A percentile compares a stretch with the other conserved stretches of the same genome.
Evolutionary conservation across 2,329 filamentous ascomycete genomes (phyloP).

Genomic region (Neonectria coccinea): DNA sequence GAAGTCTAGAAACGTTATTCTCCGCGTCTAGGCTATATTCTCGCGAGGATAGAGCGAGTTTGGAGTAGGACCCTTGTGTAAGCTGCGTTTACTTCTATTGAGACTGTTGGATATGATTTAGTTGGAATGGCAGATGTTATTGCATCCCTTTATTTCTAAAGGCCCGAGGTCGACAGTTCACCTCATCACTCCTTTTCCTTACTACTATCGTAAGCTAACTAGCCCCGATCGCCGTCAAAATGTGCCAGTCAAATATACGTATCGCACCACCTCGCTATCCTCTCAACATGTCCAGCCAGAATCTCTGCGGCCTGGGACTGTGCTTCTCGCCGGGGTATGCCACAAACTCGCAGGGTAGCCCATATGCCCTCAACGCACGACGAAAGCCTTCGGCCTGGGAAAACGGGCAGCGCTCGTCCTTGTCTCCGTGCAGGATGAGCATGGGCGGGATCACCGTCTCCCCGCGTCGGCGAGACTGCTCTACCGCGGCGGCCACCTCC

Average conservation of each 20-base stretch:
- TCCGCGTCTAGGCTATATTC: no score
- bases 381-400: constrained; percentile 27
- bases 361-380: constrained; percentile 20
- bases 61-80: no score
- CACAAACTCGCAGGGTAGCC: constrained; percentile 30
- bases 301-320: constrained; percentile 19
- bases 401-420: constrained; percentile 35
- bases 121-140: no score
- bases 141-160: no score
- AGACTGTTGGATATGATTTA: no score
- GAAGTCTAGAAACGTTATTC: no score
- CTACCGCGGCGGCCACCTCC: constrained; percentile 23
- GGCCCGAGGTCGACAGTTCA: no score
- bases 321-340: constrained; percentile 23
- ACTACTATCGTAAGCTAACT: no score
- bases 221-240: no score
- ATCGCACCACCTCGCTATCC: constrained; percentile 30
- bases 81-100: no score
- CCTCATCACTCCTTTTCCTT: no score
- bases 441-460: constrained; percentile 24
- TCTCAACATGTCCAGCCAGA: constrained; percentile 38
- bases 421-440: constrained; percentile 32
- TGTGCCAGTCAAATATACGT: constrained; percentile 17
- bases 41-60: no score
- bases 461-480: neutral